Evolutionary conservation across 2,329 filamentous ascomycete genomes (phyloP).

Genomic region (Hortaea werneckii): DNA sequence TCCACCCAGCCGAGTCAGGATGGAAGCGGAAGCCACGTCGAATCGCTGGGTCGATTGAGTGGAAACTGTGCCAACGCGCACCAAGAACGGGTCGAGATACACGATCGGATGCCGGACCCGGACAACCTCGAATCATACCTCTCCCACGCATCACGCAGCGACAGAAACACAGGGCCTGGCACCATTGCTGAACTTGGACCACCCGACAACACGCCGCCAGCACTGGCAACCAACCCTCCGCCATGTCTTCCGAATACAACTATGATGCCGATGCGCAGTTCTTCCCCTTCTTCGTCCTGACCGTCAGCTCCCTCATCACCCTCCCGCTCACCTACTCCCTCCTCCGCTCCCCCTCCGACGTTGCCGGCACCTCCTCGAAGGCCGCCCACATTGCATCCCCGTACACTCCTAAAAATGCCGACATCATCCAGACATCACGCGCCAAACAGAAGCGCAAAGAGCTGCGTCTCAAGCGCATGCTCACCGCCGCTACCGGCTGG

Average conservation of each 20-base stretch:
- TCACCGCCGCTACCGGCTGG: conserved; percentile 71
- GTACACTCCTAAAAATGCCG: conserved; percentile 72
- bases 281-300: conserved; percentile 98
- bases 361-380: conserved; percentile 61
- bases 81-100: no score
- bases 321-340: conserved; percentile 78
- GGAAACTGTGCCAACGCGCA: no score
- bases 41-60: no score
- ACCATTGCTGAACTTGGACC: no score
- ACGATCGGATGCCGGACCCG: no score
- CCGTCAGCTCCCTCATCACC: conserved; percentile 76
- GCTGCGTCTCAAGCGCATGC: conserved; percentile 72
- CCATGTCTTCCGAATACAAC: conserved; percentile 89
- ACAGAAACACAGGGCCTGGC: no score
- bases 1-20: no score
- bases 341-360: conserved; percentile 62
- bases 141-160: no score
- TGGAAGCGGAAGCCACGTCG: no score
- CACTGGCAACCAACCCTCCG: conserved; percentile 29
- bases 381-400: conserved; percentile 73
- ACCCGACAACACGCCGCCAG: no score
- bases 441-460: conserved; percentile 83
- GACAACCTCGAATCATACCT: no score
- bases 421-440: conserved; percentile 72
- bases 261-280: conserved; percentile 98